phyloP scores from a whole-genome alignment of 208 protist genomes.

The Trypanosoma conorhini region DNA sequence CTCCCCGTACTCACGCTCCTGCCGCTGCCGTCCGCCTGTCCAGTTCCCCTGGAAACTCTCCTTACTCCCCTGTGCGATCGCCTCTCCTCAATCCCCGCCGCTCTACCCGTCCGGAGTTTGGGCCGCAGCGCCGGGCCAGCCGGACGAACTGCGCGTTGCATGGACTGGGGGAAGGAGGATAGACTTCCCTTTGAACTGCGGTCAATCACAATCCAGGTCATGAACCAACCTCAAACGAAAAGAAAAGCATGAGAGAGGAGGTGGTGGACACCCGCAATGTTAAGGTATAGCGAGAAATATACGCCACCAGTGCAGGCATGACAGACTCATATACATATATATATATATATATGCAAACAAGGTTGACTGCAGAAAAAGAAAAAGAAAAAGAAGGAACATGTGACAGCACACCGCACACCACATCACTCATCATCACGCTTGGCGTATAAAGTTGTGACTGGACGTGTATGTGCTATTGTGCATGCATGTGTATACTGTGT shows the following conservation, averaged over 20 bases:
- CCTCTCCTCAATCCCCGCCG: not conserved
- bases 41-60: not conserved
- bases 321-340: not conserved
- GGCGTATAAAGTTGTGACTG: not conserved
- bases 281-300: not conserved
- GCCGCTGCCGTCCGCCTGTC: not conserved
- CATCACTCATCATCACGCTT: not conserved
- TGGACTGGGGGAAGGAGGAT: not conserved
- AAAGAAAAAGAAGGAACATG: constrained; percentile 10
- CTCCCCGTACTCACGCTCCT: not conserved
- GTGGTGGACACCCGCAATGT: not conserved
- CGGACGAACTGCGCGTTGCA: not conserved
- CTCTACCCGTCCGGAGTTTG: no score
- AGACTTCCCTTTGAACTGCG: constrained; percentile 1
- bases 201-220: constrained; percentile 19
- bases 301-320: not conserved
- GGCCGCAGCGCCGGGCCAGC: not conserved
- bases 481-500: no score
- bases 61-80: not conserved
- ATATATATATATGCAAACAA: not conserved
- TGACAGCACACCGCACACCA: not conserved
- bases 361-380: not conserved
- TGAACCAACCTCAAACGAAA: constrained; percentile 16
- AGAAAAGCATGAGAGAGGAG: not conserved
- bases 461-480: not conserved